Evolutionary conservation across 2,329 filamentous ascomycete species (phyloP), one percentile per base, ranked within the genome.

Genomic region (Aspergillus terreus): DNA sequence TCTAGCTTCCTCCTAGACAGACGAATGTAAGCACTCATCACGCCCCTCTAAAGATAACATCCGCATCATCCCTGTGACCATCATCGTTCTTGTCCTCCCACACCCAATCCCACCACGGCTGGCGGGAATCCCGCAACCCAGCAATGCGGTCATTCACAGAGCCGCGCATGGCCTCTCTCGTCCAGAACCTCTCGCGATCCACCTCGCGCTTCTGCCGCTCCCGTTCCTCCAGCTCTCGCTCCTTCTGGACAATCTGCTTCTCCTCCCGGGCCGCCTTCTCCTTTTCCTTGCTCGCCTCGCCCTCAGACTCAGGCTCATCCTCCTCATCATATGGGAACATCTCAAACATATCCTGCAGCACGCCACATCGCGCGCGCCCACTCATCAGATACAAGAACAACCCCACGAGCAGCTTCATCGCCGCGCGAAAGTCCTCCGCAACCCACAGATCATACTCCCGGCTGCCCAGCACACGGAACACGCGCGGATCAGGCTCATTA

Each of bases 371-470:
- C 2, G 65, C 62, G 6, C 53, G 30, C 0, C 65, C 64, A 50
- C 64, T 63, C 47, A 67, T 59, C 44, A 68, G 44, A 49, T 68
- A 68, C 41, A 60, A 36, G 2, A 56, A 32, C 38, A 68, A 40
- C 0, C 56, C 65, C 6, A 56, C 54, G 4, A 67, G 44, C 5
- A 62, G 33, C 3, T 53, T 50, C 6, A 62, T 27, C 0, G 58
- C 62, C 0, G 45, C 56, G 1, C 12, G 32, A 35, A 66, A 67
- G 21, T 64, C 63, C 3, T 47, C 42, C 38, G 51, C 49, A 0
- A 41, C 19, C 63, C 63, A 67, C 5, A 68, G 52, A 21, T 68
- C 58, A 38, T 59, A 68, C 21, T 68, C 65, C 3, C 51, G 41
- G n/a, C 60, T 64, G 4, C 47, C 62, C 0, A 65, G 41, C 4